Percentiles rank a stretch among this genome's conserved stretches.
Conservation (phyloP, 805 yeast species). For the Ogataea glucozyma region DNA sequence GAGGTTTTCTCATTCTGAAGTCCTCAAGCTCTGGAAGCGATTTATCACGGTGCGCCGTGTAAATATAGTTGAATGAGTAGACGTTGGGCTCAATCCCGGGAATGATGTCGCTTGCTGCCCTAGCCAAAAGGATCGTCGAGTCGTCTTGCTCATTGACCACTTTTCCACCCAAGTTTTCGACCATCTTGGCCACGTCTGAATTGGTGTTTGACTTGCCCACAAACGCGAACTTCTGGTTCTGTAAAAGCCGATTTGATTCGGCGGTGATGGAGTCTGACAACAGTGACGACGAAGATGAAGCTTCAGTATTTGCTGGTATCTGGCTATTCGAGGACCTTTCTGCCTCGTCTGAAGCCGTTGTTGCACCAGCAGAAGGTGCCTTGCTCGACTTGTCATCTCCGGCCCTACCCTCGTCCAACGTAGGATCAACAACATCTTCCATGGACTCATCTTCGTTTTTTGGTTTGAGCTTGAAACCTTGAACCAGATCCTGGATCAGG, state of each 20-base stretch:
- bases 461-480: slow-evolving; percentile 9
- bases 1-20: slow-evolving; percentile 26
- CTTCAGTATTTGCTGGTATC: too few relatives aligned
- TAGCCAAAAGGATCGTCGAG: slow-evolving; percentile 21
- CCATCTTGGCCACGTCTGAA: slow-evolving; percentile 20
- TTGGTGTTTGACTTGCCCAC: slow-evolving; percentile 18
- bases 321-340: too few relatives aligned
- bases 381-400: slow-evolving; percentile 5
- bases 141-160: slow-evolving; percentile 11
- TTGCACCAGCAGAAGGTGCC: too few relatives aligned
- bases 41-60: slow-evolving; percentile 23
- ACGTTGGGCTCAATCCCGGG: slow-evolving; percentile 19
- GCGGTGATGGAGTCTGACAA: too few relatives aligned
- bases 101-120: slow-evolving; percentile 20
- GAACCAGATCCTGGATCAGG: slow-evolving; percentile 18
- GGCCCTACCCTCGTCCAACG: neutral
- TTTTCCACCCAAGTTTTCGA: slow-evolving; percentile 28
- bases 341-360: too few relatives aligned
- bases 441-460: slow-evolving; percentile 1
- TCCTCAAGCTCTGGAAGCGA: slow-evolving; percentile 19
- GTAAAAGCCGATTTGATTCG: slow-evolving; percentile 4
- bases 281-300: too few relatives aligned
- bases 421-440: slow-evolving; percentile 2
- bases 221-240: slow-evolving; percentile 22
- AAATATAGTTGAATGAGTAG: slow-evolving; percentile 27